A percentile compares a stretch with the other conserved stretches of the same genome.
Conservation (phyloP, 441 rosid genomes). For the Oxalis stricta region DNA sequence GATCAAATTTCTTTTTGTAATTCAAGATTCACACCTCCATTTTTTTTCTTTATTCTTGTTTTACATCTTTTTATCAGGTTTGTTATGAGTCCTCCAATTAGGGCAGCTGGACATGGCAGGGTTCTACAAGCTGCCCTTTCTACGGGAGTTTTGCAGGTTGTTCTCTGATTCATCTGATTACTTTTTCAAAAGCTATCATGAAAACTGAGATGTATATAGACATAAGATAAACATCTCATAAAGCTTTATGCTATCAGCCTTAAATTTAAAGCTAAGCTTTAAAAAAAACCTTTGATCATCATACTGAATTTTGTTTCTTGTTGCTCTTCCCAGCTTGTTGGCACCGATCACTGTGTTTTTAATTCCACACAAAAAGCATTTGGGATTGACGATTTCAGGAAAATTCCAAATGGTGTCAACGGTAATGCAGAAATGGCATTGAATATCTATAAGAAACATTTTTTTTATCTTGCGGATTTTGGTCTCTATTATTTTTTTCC, state of each 20-base stretch:
- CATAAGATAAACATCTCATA: background rate
- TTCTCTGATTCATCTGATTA: too few relatives aligned
- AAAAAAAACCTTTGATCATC: background rate
- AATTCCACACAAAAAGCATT: conserved; percentile 75
- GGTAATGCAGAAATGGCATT: conserved; percentile 35
- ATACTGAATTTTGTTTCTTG: conserved; percentile 8
- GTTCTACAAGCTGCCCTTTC: conserved; percentile 89
- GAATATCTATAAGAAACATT: conserved; percentile 1
- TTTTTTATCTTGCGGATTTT: background rate
- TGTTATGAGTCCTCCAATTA: conserved; percentile 96
- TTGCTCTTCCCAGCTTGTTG: conserved; percentile 64
- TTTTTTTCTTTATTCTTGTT: conserved; percentile 5
- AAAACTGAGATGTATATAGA: background rate
- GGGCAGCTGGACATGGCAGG: conserved; percentile 70
- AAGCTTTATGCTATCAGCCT: background rate
- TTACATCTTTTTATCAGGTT: conserved; percentile 37
- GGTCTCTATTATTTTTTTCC: conserved; percentile 2
- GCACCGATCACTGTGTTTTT: conserved; percentile 85
- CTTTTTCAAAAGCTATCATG: background rate
- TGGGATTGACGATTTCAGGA: conserved; percentile 81
- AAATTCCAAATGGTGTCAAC: conserved; percentile 86
- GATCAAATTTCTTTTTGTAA: background rate
- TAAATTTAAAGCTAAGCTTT: too few relatives aligned
- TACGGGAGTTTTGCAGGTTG: conserved; percentile 78
- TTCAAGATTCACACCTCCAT: background rate